Conservation (phyloP, 2,329 filamentous ascomycete genomes). For the Cercospora beticola region DNA sequence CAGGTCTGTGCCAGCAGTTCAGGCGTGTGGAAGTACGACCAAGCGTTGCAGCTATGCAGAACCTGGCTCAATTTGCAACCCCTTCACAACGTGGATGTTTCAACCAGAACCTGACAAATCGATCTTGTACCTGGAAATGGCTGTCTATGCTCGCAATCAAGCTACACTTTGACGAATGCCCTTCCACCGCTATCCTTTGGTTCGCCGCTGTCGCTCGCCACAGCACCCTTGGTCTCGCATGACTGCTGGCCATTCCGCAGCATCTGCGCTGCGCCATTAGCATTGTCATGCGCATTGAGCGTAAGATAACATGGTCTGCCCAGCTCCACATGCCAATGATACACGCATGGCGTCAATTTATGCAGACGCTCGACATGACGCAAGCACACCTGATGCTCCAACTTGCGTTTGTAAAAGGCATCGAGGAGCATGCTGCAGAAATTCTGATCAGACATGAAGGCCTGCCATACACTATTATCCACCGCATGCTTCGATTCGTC, state of each 20-base stretch:
- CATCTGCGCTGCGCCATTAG: neutral
- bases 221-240: neutral
- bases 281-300: neutral
- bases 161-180: neutral
- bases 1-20: neutral
- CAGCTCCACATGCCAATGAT: neutral
- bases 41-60: neutral
- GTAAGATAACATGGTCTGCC: neutral
- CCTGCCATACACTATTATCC: neutral
- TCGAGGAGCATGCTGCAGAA: neutral
- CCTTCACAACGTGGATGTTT: neutral
- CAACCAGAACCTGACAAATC: neutral
- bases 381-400: neutral
- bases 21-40: neutral
- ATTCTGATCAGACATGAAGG: neutral
- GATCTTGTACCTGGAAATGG: neutral
- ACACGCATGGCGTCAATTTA: neutral
- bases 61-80: neutral
- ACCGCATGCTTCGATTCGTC: neutral
- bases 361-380: neutral
- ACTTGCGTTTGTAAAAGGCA: conserved; percentile 5
- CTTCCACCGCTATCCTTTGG: neutral
- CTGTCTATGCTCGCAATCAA: neutral
- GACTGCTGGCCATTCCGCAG: neutral
- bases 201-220: neutral